A percentile compares a stretch with the other conserved stretches of the same genome.
These are phyloP conservation scores for Vanrija sp. DNA, from an alignment of 1,284 basidiomycete genomes.

Conservation along the genomic window DNA sequence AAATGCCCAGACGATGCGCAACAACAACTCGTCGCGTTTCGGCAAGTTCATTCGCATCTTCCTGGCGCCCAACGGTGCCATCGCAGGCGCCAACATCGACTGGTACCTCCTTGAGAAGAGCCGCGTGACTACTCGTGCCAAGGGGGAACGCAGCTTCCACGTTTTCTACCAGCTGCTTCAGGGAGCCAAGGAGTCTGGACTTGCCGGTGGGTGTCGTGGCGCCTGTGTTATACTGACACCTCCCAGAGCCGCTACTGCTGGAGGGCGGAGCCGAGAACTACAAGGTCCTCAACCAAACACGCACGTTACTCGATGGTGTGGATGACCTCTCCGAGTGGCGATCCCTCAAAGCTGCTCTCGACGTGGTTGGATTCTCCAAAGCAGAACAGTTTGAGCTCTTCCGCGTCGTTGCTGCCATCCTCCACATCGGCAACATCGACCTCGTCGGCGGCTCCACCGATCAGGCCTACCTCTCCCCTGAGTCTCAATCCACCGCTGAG, in stretches of 20 bases:
- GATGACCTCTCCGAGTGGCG: slow-evolving; percentile 89
- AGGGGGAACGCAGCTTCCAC: slow-evolving; percentile 90
- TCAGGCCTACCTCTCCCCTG: slow-evolving; percentile 78
- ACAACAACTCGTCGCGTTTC: slow-evolving; percentile 98
- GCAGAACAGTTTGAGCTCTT: slow-evolving; percentile 90
- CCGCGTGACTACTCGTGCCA: slow-evolving; percentile 80
- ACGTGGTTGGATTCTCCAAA: slow-evolving; percentile 61
- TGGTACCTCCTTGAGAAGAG: slow-evolving; percentile 99
- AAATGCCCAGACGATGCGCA: slow-evolving; percentile 96
- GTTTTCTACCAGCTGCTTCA: slow-evolving; percentile 90
- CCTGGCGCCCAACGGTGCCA: slow-evolving; percentile 89
- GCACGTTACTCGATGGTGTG: slow-evolving; percentile 89
- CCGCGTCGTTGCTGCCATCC: slow-evolving; percentile 85
- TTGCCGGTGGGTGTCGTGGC: slow-evolving; percentile 58
- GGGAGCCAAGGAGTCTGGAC: slow-evolving; percentile 58
- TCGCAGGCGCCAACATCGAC: slow-evolving; percentile 96
- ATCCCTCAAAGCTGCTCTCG: slow-evolving; percentile 59
- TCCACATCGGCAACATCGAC: slow-evolving; percentile 92
- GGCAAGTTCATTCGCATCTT: slow-evolving; percentile 93
- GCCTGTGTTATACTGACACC: background rate
- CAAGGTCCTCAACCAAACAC: slow-evolving; percentile 84
- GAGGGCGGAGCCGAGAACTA: slow-evolving; percentile 76
- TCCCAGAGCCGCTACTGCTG: slow-evolving; percentile 68
- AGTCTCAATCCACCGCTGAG: slow-evolving; percentile 58
- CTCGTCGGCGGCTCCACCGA: slow-evolving; percentile 79